These are phyloP conservation scores for Closterium sp. DNA, from an alignment of 139 green algal genomes.

Conservation along the genomic window DNA sequence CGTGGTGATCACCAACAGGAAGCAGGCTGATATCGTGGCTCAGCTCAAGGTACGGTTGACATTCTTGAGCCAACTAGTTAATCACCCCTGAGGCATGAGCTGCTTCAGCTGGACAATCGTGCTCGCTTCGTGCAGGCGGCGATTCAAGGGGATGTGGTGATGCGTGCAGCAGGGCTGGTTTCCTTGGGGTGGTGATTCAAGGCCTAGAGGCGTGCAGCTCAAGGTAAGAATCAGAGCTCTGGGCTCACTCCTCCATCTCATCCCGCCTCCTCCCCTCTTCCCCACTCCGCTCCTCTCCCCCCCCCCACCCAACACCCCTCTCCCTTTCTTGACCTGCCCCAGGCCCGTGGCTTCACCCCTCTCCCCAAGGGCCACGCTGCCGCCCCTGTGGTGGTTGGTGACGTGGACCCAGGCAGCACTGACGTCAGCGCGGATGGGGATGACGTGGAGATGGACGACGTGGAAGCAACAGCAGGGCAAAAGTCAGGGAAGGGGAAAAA, in stretches of 20 bases:
- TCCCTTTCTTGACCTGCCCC: neutral
- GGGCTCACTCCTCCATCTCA: no score
- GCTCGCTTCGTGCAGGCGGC: no score
- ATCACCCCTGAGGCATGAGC: no score
- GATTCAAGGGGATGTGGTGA: no score
- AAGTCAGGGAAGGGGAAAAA: neutral
- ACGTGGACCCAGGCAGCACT: neutral
- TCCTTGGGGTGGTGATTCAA: no score
- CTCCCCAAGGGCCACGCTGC: neutral
- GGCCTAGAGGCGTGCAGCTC: no score
- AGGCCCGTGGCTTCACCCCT: neutral
- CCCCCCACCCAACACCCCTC: no score
- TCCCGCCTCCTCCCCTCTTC: no score
- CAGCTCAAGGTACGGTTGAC: neutral
- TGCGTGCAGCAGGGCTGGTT: no score
- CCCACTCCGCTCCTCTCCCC: no score
- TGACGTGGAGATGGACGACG: slow-evolving; percentile 53
- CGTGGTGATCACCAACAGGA: slow-evolving; percentile 76
- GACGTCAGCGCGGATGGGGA: slow-evolving; percentile 24
- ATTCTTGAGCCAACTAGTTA: no score
- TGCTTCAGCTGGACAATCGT: neutral
- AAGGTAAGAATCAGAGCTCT: no score
- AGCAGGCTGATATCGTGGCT: slow-evolving; percentile 10
- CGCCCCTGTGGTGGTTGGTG: neutral
- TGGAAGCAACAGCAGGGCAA: neutral